Conservation (phyloP, 495 filamentous ascomycete genomes). For the Hypomontagnella submonticulosa region DNA sequence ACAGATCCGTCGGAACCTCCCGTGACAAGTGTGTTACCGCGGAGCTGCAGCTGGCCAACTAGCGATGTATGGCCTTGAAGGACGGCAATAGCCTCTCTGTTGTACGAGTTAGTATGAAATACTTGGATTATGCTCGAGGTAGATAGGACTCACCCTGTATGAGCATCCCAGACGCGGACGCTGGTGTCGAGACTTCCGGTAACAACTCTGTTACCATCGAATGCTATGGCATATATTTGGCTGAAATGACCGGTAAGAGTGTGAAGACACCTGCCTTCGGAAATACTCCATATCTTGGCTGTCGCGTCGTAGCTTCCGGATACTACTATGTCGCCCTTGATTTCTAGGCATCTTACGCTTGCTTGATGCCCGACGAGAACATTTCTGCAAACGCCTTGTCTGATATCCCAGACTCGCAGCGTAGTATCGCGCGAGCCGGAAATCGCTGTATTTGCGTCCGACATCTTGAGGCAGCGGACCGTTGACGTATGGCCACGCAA, state of each 20-base stretch:
- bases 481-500: constrained; percentile 95
- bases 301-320: constrained; percentile 98
- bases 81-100: constrained; percentile 84
- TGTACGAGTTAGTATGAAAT: constrained; percentile 39
- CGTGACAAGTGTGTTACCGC: constrained; percentile 91
- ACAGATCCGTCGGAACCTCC: constrained; percentile 96
- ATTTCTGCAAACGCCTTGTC: constrained; percentile 84
- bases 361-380: constrained; percentile 97
- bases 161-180: constrained; percentile 95
- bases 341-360: constrained; percentile 93
- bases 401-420: constrained; percentile 93
- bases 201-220: constrained; percentile 92
- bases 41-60: constrained; percentile 97
- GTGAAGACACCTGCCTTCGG: constrained; percentile 87
- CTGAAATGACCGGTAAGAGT: constrained; percentile 96
- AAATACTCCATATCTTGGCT: constrained; percentile 96
- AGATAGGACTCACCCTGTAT: constrained; percentile 73
- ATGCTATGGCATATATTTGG: constrained; percentile 98
- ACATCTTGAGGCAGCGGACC: constrained; percentile 97
- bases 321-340: constrained; percentile 93
- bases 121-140: constrained; percentile 2
- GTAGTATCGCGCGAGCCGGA: constrained; percentile 97
- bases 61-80: constrained; percentile 96
- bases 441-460: constrained; percentile 89
- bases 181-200: constrained; percentile 97